phyloP scores from a whole-genome alignment of 805 yeast genomes.

The Ogataea trehaloabstinens region DNA sequence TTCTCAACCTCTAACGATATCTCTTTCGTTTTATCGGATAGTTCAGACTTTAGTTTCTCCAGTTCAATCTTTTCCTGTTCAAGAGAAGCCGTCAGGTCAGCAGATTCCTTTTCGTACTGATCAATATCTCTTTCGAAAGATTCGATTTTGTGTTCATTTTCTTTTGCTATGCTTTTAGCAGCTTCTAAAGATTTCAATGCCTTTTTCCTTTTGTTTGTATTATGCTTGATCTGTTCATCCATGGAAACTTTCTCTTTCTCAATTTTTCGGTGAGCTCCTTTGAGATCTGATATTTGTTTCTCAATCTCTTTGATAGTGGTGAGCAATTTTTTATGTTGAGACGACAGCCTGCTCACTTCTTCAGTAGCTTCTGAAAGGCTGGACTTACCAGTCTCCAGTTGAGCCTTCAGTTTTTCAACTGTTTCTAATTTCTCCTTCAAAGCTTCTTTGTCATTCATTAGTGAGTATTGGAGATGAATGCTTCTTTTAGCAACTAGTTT shows the following conservation, averaged over 20 bases:
- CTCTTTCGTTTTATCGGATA: conserved; percentile 72
- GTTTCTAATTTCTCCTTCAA: conserved; percentile 39
- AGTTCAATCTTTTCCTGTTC: conserved; percentile 54
- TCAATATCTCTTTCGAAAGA: conserved; percentile 44
- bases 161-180: conserved; percentile 43
- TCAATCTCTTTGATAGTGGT: conserved; percentile 23
- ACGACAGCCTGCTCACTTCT: conserved; percentile 32
- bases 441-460: conserved; percentile 39
- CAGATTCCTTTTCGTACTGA: conserved; percentile 44
- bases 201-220: conserved; percentile 56
- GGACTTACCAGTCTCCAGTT: conserved; percentile 42
- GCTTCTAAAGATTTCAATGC: conserved; percentile 51
- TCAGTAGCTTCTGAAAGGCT: conserved; percentile 40
- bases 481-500: conserved; percentile 51
- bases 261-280: conserved; percentile 38
- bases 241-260: conserved; percentile 63
- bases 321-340: conserved; percentile 26
- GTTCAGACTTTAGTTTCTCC: conserved; percentile 58
- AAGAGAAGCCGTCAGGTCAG: conserved; percentile 43
- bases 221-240: conserved; percentile 75
- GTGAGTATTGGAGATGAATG: conserved; percentile 51
- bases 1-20: conserved; percentile 63
- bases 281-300: conserved; percentile 30
- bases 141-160: conserved; percentile 46
- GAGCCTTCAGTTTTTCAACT: conserved; percentile 37